Conservation (phyloP, 2,329 filamentous ascomycete species). For the Leptographium wingfieldii region DNA sequence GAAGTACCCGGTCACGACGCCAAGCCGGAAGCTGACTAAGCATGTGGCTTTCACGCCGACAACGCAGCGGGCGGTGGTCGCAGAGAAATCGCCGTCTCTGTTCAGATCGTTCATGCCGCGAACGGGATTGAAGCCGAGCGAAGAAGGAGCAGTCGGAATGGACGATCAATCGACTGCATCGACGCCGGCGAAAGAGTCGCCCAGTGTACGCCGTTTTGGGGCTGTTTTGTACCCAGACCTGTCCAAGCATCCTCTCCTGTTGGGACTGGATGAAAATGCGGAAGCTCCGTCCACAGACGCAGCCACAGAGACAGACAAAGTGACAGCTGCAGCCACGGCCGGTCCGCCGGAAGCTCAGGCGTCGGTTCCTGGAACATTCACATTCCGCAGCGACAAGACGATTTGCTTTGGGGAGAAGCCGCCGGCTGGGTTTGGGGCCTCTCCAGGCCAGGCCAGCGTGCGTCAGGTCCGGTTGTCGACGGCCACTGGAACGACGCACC, state of each 20-base stretch:
- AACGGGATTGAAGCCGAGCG: constrained; percentile 15
- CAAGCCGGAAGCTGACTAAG: constrained; percentile 54
- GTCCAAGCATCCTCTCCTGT: constrained; percentile 18
- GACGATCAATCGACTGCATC: background rate
- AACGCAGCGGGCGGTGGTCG: constrained; percentile 37
- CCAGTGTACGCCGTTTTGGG: constrained; percentile 10
- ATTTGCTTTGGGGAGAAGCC: constrained; percentile 42
- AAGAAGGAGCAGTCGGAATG: background rate
- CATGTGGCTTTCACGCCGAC: constrained; percentile 70
- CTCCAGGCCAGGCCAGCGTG: constrained; percentile 46
- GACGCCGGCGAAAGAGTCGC: constrained; percentile 1
- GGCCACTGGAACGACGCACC: constrained; percentile 13
- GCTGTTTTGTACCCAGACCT: constrained; percentile 41
- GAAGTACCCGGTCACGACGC: constrained; percentile 46
- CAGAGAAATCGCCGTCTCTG: constrained; percentile 43
- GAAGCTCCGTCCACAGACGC: background rate
- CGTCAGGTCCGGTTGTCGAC: constrained; percentile 46
- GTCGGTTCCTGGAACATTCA: constrained; percentile 45
- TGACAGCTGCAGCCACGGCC: constrained; percentile 6
- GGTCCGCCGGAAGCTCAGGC: constrained; percentile 13
- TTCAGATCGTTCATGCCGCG: constrained; percentile 36
- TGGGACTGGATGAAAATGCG: background rate
- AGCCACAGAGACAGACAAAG: background rate
- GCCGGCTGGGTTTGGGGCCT: constrained; percentile 40
- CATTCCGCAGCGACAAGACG: constrained; percentile 53